These are phyloP conservation scores for Dictyostelium intermedium DNA, from an alignment of 78 protist genomes.

Conservation along the genomic window DNA sequence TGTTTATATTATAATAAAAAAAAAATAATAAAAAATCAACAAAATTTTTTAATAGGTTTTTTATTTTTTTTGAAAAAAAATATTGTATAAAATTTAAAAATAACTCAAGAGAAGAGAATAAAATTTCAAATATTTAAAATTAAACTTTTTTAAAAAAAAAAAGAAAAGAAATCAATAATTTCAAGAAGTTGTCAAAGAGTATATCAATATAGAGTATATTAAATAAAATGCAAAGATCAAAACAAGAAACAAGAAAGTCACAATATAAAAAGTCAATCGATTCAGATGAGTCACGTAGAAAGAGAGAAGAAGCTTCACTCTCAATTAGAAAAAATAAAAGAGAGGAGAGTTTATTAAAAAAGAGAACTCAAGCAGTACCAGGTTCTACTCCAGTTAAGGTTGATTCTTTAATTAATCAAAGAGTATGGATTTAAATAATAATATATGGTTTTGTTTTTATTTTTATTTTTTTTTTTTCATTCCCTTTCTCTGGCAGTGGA, in stretches of 20 bases:
- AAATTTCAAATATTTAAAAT: not conserved
- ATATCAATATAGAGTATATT: not conserved
- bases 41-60: not conserved
- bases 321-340: slow-evolving; percentile 91
- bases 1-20: too few relatives aligned
- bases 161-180: not conserved
- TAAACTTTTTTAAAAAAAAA: not conserved
- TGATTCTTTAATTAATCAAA: not conserved
- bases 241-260: slow-evolving; percentile 42
- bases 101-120: not conserved
- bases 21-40: too few relatives aligned
- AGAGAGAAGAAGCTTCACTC: slow-evolving; percentile 84
- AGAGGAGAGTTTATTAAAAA: slow-evolving; percentile 82
- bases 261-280: slow-evolving; percentile 58
- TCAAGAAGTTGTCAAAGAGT: not conserved
- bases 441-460: not conserved
- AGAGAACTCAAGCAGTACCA: slow-evolving; percentile 38
- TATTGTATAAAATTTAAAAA: too few relatives aligned
- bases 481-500: not conserved
- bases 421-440: not conserved
- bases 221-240: not conserved
- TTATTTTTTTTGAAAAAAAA: too few relatives aligned
- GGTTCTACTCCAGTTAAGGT: not conserved
- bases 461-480: not conserved
- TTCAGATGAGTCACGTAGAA: slow-evolving; percentile 83